Evolutionary conservation across 2,329 filamentous ascomycete species (phyloP), one percentile per base, ranked within the genome.

Genomic region (Ascochyta fabae): DNA sequence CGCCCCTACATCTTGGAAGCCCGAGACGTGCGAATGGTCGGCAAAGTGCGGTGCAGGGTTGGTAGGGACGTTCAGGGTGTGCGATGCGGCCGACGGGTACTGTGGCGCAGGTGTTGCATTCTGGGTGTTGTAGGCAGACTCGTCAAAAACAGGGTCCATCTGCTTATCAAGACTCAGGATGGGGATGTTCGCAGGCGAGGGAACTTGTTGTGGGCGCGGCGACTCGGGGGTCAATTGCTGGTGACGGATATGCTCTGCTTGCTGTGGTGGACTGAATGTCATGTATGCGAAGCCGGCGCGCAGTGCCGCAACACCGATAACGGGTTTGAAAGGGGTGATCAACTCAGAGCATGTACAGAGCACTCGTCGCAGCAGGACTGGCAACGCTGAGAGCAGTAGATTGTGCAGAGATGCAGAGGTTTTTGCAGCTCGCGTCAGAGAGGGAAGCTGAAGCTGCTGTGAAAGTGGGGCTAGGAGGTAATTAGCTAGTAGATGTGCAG

Each of bases 71-170:
- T 61, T 72, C 51, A 67, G 64, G 48, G 68, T 67, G 36, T 74
- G 70, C 41, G 68, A 66, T 48, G 72, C 71, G 52, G 70, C 71
- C 19, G 48, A 52, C 61, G 66, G 65, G 60, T 67, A 73, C 61
- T 66, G 74, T 39, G 66, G 65, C 27, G 71, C 58, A n/a, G 70
- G 69, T 56, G 65, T 48, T 39, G 52, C 50, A 60, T 56, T 57
- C 51, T 70, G 73, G 68, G 79, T 83, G 79, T 85, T 84, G 59
- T 82, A 83, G 49, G 86, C 81, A 52, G 86, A 86, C 73, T 88
- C 86, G 77, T 88, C 87, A 80, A 89, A 88, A 65, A 84, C 78
- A 50, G 86, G 86, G 76, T 91, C 87, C 84, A 86, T 90, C 77
- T 89, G 87, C 71, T 88, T 86, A 71, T 87, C 83, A 69, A 90